Evolutionary conservation across 495 filamentous ascomycete species (phyloP), one percentile per base, ranked within the genome.

Genomic region (Penicillium lividum): DNA sequence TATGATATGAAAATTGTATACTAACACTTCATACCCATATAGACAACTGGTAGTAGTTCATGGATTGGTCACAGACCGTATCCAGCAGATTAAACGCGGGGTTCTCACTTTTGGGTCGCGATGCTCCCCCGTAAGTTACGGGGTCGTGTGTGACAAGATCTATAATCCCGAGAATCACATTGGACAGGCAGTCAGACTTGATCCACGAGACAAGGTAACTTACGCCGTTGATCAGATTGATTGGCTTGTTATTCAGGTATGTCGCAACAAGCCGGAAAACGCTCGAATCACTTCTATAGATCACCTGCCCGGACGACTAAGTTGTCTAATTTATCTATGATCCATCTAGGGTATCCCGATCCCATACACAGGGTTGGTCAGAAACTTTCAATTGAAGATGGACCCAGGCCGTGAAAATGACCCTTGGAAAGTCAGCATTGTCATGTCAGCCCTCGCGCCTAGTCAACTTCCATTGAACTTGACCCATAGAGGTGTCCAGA

Each of bases 11-110:
- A 44, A 33, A 31, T 27, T 5, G 28, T 33, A 16, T 4, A n/a
- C 16, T 28, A 40, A 50, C 10, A 22, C 30, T 28, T 58, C 31
- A 52, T 27, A 11, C 18, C 5, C n/a, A 30, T 18, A 46, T 42
- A 78, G 75, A 7, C 83, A 86, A 56, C 75, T 86, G 15, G 83
- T 82, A 2, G 83, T 85, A 1, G 79, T 82, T 11, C 77, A 81
- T 51, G 83, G 83, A 10, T 56, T 86, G 16, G 77, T 84, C 6
- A 62, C 81, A 9, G 82, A 85, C 51, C 73, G 81, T n/a, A 71
- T 78, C 13, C 78, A 85, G 53, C 73, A 75, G 34, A 65, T 82
- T 27, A 73, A 77, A 31, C 73, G 71, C 1, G 72, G 69, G 9
- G 69, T 68, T 0, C 58, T 65, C 1, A 75, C 82, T 7, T 74